Evolutionary conservation across 169 alveolate species (phyloP).

Genomic region (Theileria parva): DNA sequence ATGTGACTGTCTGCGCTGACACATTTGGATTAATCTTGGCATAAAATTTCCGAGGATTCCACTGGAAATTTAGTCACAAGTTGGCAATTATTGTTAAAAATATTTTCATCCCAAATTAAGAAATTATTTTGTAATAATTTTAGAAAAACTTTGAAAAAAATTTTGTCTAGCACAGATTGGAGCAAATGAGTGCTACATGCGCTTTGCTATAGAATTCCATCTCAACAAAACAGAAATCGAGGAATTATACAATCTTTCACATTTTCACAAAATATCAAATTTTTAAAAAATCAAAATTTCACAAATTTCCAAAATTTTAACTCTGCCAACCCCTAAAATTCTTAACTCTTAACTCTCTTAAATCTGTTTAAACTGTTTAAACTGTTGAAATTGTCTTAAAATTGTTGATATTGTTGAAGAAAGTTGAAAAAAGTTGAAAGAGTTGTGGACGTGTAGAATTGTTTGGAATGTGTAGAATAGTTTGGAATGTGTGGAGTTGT

Average conservation of each 20-base stretch:
- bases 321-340: too few relatives aligned
- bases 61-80: too few relatives aligned
- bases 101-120: neutral
- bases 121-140: neutral
- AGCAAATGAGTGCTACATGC: slow-evolving; percentile 27
- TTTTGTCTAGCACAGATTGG: neutral
- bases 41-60: slow-evolving; percentile 1
- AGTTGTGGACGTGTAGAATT: too few relatives aligned
- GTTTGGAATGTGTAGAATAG: too few relatives aligned
- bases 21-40: neutral
- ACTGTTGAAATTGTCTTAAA: too few relatives aligned
- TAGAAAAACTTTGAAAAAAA: neutral
- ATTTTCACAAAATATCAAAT: neutral
- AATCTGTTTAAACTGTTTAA: too few relatives aligned
- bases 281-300: too few relatives aligned
- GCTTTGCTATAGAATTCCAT: neutral
- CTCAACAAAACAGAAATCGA: neutral
- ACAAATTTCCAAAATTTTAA: too few relatives aligned
- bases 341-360: too few relatives aligned
- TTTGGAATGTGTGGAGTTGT: neutral
- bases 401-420: neutral
- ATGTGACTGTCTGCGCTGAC: too few relatives aligned
- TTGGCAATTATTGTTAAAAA: neutral
- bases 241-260: neutral
- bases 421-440: too few relatives aligned